Conservation (phyloP, 2,329 filamentous ascomycete genomes). For the Fusarium dlaminii region DNA sequence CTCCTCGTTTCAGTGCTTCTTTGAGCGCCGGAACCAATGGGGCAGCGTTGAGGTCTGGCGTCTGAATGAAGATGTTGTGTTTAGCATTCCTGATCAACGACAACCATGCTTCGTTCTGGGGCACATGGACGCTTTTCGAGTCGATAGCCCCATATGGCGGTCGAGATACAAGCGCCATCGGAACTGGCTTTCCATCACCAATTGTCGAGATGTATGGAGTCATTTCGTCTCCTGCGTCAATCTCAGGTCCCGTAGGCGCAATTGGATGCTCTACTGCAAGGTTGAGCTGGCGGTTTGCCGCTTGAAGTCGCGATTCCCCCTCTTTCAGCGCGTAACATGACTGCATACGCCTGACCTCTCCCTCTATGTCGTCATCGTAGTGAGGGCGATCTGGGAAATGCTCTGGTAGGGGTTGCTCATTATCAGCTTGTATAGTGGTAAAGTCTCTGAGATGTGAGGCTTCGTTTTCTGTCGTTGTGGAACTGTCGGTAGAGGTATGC, state of each 20-base stretch:
- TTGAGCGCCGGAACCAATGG: slow-evolving; percentile 71
- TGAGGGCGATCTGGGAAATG: slow-evolving; percentile 68
- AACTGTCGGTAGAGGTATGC: too few relatives aligned
- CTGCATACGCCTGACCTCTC: slow-evolving; percentile 71
- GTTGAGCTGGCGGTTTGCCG: slow-evolving; percentile 73
- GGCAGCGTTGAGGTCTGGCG: slow-evolving; percentile 78
- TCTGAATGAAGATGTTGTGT: slow-evolving; percentile 77
- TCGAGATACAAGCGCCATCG: slow-evolving; percentile 77
- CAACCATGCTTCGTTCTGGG: slow-evolving; percentile 81
- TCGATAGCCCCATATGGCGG: slow-evolving; percentile 72
- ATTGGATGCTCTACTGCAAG: slow-evolving; percentile 64
- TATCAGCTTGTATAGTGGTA: not conserved
- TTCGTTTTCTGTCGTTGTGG: not conserved
- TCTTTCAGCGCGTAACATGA: slow-evolving; percentile 60
- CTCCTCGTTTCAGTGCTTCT: slow-evolving; percentile 71
- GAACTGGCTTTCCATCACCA: slow-evolving; percentile 61
- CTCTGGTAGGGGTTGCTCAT: slow-evolving; percentile 53
- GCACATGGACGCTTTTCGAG: slow-evolving; percentile 68
- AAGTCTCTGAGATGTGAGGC: not conserved
- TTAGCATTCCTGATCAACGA: slow-evolving; percentile 73
- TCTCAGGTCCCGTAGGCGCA: slow-evolving; percentile 63
- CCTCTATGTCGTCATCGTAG: slow-evolving; percentile 69
- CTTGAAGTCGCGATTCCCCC: slow-evolving; percentile 64
- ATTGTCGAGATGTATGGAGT: slow-evolving; percentile 66
- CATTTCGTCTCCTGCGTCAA: slow-evolving; percentile 64